These are phyloP conservation scores for Fusarium equiseti DNA, from an alignment of 2,329 filamentous ascomycete species.

Conservation along the genomic window DNA sequence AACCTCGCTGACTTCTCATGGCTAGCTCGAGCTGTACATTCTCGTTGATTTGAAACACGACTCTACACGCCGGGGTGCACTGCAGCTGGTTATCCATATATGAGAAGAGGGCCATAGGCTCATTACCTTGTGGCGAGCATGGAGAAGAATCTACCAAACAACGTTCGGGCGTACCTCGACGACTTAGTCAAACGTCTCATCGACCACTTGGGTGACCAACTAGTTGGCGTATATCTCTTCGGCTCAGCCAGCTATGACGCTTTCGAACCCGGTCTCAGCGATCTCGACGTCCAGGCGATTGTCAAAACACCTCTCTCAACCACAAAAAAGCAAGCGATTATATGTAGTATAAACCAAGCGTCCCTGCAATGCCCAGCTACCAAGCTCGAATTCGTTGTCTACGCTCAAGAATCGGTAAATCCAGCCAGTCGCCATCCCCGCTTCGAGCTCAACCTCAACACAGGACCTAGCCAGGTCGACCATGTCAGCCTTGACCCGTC, in stretches of 20 bases:
- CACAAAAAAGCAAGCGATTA: neutral
- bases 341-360: neutral
- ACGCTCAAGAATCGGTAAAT: neutral
- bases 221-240: conserved; percentile 22
- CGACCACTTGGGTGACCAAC: neutral
- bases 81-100: too few relatives aligned
- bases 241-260: conserved; percentile 26
- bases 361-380: conserved; percentile 8
- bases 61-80: too few relatives aligned
- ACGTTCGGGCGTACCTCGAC: neutral
- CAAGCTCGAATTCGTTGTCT: conserved; percentile 25
- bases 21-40: neutral
- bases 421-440: conserved; percentile 4
- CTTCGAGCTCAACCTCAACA: conserved; percentile 31
- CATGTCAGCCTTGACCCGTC: conserved; percentile 13
- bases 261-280: conserved; percentile 12
- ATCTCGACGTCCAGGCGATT: conserved; percentile 19
- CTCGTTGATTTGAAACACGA: accelerated
- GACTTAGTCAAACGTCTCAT: neutral
- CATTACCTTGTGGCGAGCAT: neutral
- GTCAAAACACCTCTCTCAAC: neutral
- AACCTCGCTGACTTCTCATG: neutral
- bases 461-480: conserved; percentile 5
- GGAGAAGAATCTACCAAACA: neutral
- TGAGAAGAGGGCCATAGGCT: too few relatives aligned